Percentiles rank a stretch among this genome's conserved stretches.
Evolutionary conservation across 352 stramenopile genomes (phyloP).

Genomic region (Peronosclerospora sorghi): DNA sequence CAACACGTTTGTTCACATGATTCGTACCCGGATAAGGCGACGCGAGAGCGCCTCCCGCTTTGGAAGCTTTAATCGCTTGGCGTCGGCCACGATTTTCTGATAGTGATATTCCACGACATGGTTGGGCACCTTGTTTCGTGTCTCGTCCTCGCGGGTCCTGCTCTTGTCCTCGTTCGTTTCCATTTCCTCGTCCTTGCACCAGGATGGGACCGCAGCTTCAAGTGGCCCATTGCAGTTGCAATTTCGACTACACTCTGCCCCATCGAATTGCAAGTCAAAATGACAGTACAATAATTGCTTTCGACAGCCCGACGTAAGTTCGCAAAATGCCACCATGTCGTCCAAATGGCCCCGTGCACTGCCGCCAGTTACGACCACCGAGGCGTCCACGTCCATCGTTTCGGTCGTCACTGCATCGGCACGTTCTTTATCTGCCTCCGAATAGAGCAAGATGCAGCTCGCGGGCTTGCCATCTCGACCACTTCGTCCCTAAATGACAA

Average conservation of each 20-base stretch:
- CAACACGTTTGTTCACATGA: too few relatives aligned
- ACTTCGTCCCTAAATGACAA: slow-evolving; percentile 37
- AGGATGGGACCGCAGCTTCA: slow-evolving; percentile 4
- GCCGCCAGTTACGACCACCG: slow-evolving; percentile 22
- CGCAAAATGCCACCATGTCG: slow-evolving; percentile 46
- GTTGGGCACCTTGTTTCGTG: slow-evolving; percentile 9
- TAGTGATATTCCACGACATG: slow-evolving; percentile 50
- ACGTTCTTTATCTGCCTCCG: slow-evolving; percentile 40
- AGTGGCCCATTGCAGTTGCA: slow-evolving; percentile 48
- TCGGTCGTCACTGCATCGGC: slow-evolving; percentile 36
- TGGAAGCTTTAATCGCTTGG: slow-evolving; percentile 26
- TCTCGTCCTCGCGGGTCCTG: background rate
- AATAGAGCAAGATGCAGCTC: slow-evolving; percentile 52
- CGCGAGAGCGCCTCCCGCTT: slow-evolving; percentile 52
- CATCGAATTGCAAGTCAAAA: slow-evolving; percentile 41
- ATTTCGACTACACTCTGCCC: slow-evolving; percentile 24
- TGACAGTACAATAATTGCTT: slow-evolving; percentile 44
- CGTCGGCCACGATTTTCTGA: slow-evolving; percentile 35
- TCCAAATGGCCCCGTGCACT: slow-evolving; percentile 33
- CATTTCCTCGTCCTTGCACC: slow-evolving; percentile 1
- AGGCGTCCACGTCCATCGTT: slow-evolving; percentile 17
- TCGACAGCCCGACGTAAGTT: slow-evolving; percentile 37
- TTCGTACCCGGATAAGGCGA: slow-evolving; percentile 29
- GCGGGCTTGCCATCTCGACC: slow-evolving; percentile 46
- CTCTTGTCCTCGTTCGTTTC: background rate